Conservation (phyloP, 2,329 filamentous ascomycete genomes). For the Fusarium sp. region DNA sequence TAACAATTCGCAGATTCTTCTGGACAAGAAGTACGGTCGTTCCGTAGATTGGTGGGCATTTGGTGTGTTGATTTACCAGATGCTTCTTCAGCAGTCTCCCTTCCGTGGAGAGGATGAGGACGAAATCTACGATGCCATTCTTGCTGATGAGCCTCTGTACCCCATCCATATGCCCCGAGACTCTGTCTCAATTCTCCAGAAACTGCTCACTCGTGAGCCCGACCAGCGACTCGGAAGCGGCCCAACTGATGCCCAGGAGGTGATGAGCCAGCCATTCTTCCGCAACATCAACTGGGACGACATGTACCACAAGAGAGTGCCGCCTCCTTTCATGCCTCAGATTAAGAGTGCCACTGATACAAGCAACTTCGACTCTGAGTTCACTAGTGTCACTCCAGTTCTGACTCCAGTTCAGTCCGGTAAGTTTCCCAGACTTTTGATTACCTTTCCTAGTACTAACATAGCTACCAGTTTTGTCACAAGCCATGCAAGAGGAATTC, state of each 20-base stretch:
- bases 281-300: conserved; percentile 98
- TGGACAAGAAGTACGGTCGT: conserved; percentile 98
- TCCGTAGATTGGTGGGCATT: conserved; percentile 99
- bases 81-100: conserved; percentile 98
- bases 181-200: conserved; percentile 96
- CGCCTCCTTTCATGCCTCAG: conserved; percentile 87
- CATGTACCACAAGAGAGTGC: conserved; percentile 93
- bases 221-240: conserved; percentile 93
- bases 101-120: conserved; percentile 99
- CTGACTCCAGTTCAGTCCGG: conserved; percentile 96
- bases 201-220: conserved; percentile 93
- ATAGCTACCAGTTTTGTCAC: conserved; percentile 78
- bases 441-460: conserved; percentile 42
- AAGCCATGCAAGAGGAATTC: conserved; percentile 99
- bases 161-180: conserved; percentile 99
- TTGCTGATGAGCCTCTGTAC: conserved; percentile 96
- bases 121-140: conserved; percentile 98
- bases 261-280: conserved; percentile 99
- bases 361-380: conserved; percentile 99
- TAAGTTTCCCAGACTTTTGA: conserved; percentile 62
- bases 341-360: conserved; percentile 96
- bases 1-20: conserved; percentile 75
- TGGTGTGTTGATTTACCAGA: conserved; percentile 98
- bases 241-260: conserved; percentile 95
- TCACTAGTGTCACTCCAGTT: conserved; percentile 97